phyloP scores from a whole-genome alignment of 345 rosid species.

The Citrus hindsii region DNA sequence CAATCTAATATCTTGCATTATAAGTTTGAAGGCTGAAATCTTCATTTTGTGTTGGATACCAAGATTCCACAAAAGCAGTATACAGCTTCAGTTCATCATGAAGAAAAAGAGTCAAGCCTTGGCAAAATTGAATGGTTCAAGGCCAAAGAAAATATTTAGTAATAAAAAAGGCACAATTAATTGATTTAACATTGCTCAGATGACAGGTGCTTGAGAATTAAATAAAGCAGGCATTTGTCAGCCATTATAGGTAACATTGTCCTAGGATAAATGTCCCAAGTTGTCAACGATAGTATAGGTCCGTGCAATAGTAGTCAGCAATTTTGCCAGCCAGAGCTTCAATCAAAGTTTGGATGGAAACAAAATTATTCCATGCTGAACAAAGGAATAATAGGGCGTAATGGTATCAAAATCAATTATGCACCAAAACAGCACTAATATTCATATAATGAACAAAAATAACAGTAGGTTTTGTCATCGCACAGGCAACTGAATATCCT shows the following conservation, averaged over 20 bases:
- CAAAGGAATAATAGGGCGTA: background rate
- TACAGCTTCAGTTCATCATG: background rate
- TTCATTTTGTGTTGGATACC: background rate
- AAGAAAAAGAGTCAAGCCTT: background rate
- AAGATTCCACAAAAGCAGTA: background rate
- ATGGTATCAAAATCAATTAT: background rate
- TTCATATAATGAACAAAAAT: background rate
- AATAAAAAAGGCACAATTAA: background rate
- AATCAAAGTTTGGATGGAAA: background rate
- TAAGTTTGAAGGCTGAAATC: background rate
- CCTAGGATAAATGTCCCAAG: background rate
- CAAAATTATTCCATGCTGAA: background rate
- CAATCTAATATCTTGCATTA: background rate
- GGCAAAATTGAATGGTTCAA: background rate
- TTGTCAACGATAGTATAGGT: background rate
- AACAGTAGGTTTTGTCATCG: background rate
- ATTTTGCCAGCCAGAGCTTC: no score
- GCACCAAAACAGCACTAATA: background rate
- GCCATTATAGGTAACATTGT: background rate
- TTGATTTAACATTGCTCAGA: no score
- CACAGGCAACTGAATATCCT: background rate
- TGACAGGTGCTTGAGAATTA: background rate
- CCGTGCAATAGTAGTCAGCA: no score
- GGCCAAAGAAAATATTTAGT: background rate
- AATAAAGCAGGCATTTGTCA: background rate